Evolutionary conservation across 2,329 filamentous ascomycete genomes (phyloP), one percentile per base, ranked within the genome.

Genomic region (Ophiostoma sp.): DNA sequence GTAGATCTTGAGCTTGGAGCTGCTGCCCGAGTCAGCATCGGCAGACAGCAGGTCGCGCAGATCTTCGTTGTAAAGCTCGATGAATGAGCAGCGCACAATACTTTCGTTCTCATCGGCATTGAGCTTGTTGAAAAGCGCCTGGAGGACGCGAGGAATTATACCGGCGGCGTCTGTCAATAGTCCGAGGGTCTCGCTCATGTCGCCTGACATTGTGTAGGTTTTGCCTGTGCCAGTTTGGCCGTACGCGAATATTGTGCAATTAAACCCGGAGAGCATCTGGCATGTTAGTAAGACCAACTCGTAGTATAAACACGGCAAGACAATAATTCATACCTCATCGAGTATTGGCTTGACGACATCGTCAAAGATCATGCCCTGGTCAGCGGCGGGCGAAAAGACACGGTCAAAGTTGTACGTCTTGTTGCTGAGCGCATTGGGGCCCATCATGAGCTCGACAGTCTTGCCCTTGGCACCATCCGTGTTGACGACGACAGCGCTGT

Each of bases 161-260:
- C 95, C 95, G 36, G 96, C 95, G 54, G 89, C 90, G 77, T 98
- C 95, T 1, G 94, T 94, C 17, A 96, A 84, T 72, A 97, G 88
- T 1, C 94, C 93, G 52, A 93, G 80, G 0, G 88, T 92, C 75
- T 97, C 92, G 17, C 87, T 92, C 88, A 99, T 97, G 79, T 99
- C 94, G 70, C 95, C 95, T 0, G 94, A 97, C 95, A 99, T 99
- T 33, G 95, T 99, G 80, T 99, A 99, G 17, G 95, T 99, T 80
- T 99, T 99, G 75, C 95, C 95, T 0, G 95, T 99, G 64, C 95
- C 95, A 0, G 95, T 99, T 79, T 99, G 95, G 35, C 95, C 95
- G 78, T 99, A 99, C 44, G 95, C 95, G 76, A 99, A 99, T 72
- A 99, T 97, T 5, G 95, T 99, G 81, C 95, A 99, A 79, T 99